Conservation (phyloP, 257 asterid species). For the Penstemon davidsonii region DNA sequence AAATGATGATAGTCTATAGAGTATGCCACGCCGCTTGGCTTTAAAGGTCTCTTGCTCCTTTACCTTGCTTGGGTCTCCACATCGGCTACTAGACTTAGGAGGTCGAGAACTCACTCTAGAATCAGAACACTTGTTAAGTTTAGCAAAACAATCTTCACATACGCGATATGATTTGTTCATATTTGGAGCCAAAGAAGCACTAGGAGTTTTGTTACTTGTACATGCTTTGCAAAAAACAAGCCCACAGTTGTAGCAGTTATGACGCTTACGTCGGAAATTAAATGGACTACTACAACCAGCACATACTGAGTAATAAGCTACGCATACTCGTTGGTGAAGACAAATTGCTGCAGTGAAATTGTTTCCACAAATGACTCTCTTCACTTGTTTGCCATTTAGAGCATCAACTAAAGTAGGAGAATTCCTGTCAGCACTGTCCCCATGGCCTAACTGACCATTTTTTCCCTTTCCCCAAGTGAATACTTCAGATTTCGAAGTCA, state of each 20-base stretch:
- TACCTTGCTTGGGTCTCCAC: constrained; percentile 46
- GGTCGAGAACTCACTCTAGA: constrained; percentile 37
- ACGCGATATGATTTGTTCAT: constrained; percentile 91
- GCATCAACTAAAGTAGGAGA: constrained; percentile 83
- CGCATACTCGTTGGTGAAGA: constrained; percentile 94
- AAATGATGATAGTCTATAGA: constrained; percentile 55
- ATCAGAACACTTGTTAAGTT: constrained; percentile 56
- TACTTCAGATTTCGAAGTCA: constrained; percentile 90
- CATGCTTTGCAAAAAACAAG: constrained; percentile 92
- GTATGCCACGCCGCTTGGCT: constrained; percentile 62
- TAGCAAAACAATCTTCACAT: constrained; percentile 79
- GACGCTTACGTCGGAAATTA: constrained; percentile 90
- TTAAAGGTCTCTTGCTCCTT: constrained; percentile 80
- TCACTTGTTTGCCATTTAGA: constrained; percentile 87
- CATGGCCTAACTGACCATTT: constrained; percentile 93
- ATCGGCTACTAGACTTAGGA: constrained; percentile 44
- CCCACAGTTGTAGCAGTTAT: constrained; percentile 96
- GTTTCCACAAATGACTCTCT: constrained; percentile 87
- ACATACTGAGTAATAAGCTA: constrained; percentile 91
- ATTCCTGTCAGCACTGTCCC: constrained; percentile 75
- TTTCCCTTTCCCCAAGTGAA: constrained; percentile 97
- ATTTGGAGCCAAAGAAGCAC: constrained; percentile 96
- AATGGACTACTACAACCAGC: constrained; percentile 91
- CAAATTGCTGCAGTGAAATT: constrained; percentile 84
- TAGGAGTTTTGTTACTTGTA: constrained; percentile 81